These are phyloP conservation scores for Eragrostis tef DNA, from an alignment of 202 grass and related monocot genomes.

Conservation along the genomic window DNA sequence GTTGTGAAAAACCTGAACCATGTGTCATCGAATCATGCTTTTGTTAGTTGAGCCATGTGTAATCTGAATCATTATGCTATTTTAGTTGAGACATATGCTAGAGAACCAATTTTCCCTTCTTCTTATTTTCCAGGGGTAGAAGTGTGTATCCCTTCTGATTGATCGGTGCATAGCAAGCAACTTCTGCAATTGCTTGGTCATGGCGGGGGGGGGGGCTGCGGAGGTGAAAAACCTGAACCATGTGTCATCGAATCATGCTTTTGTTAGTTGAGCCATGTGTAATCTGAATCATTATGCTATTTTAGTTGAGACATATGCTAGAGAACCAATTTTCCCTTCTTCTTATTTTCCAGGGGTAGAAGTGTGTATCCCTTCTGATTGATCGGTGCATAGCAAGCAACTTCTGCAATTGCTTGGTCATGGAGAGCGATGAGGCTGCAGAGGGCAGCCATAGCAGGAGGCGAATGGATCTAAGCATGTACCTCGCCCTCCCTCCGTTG, in stretches of 20 bases:
- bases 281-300: no score
- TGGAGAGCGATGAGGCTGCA: slow-evolving; percentile 43
- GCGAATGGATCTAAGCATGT: slow-evolving; percentile 71
- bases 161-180: background rate
- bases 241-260: no score
- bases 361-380: background rate
- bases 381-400: background rate
- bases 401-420: background rate
- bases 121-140: slow-evolving; percentile 4
- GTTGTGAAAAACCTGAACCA: no score
- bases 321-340: background rate
- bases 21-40: no score
- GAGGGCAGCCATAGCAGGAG: slow-evolving; percentile 42
- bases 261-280: no score
- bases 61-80: no score
- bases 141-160: background rate
- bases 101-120: background rate
- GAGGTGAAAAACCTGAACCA: background rate
- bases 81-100: no score
- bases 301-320: no score
- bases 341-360: slow-evolving; percentile 4
- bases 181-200: background rate
- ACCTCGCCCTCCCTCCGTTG: slow-evolving; percentile 58
- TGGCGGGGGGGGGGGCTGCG: slow-evolving; percentile 42
- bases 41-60: no score